Evolutionary conservation across 768 basidiomycete genomes (phyloP).

Genomic region (Porphyrellus cyaneotinctus): DNA sequence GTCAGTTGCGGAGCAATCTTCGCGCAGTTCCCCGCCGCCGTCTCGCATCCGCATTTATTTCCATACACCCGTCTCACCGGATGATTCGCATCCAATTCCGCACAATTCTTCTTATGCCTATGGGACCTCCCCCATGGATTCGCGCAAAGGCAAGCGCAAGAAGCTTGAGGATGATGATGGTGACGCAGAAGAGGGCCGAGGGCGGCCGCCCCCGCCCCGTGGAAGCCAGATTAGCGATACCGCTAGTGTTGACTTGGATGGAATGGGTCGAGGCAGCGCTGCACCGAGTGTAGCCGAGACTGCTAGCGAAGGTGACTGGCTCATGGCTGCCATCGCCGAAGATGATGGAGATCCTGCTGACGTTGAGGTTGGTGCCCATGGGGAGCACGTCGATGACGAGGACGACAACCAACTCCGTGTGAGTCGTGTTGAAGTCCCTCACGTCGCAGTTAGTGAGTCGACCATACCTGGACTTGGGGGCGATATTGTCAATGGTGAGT

Average conservation of each 20-base stretch:
- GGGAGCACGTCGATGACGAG: constrained; percentile 42
- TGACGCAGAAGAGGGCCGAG: constrained; percentile 69
- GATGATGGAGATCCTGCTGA: constrained; percentile 56
- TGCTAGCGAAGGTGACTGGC: constrained; percentile 76
- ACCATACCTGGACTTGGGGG: constrained; percentile 33
- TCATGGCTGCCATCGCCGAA: constrained; percentile 83
- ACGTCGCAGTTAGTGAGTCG: constrained; percentile 32
- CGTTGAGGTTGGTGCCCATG: constrained; percentile 56
- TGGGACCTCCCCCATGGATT: constrained; percentile 48
- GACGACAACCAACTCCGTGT: constrained; percentile 43
- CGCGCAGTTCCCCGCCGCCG: constrained; percentile 48
- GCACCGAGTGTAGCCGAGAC: constrained; percentile 64
- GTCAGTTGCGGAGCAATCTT: constrained; percentile 25
- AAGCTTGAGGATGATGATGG: constrained; percentile 87
- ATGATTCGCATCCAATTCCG: constrained; percentile 74
- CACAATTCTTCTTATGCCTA: constrained; percentile 45
- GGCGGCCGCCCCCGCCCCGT: constrained; percentile 57
- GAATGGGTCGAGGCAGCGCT: constrained; percentile 54
- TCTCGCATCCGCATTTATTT: constrained; percentile 90
- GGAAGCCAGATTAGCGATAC: constrained; percentile 47
- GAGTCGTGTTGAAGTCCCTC: constrained; percentile 39
- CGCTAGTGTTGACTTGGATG: constrained; percentile 53
- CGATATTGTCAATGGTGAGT: constrained; percentile 51
- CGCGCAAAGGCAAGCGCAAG: constrained; percentile 80
- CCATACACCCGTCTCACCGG: constrained; percentile 81